These are phyloP conservation scores for Pseudevernia furfuracea DNA, from an alignment of 495 filamentous ascomycete genomes.

Conservation along the genomic window DNA sequence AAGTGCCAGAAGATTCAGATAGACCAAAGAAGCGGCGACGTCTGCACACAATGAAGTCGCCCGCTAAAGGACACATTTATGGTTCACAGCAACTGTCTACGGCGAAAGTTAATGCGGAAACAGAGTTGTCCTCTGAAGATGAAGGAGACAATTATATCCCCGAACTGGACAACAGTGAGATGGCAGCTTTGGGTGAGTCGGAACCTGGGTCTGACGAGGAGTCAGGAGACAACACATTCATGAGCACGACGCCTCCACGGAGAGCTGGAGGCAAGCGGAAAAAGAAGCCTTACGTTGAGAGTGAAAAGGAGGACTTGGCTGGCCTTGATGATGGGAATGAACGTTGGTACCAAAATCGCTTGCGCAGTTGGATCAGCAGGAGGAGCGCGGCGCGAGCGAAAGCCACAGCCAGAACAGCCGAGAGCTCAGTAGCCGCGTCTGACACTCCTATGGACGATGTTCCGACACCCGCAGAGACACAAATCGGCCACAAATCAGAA, in stretches of 20 bases:
- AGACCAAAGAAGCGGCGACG: conserved; percentile 38
- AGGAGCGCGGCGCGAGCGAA: conserved; percentile 58
- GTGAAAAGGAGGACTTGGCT: conserved; percentile 56
- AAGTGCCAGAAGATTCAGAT: conserved; percentile 22
- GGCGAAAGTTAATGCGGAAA: conserved; percentile 16
- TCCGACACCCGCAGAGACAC: background rate
- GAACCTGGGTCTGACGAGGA: conserved; percentile 21
- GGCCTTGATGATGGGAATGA: conserved; percentile 91
- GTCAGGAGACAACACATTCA: conserved; percentile 28
- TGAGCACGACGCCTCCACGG: conserved; percentile 27
- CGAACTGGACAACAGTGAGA: conserved; percentile 32
- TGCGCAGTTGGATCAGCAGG: conserved; percentile 64
- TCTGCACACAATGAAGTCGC: conserved; percentile 25
- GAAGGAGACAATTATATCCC: conserved; percentile 40
- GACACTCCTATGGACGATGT: background rate
- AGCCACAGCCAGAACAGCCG: conserved; percentile 22
- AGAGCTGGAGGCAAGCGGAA: conserved; percentile 31
- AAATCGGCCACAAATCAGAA: conserved; percentile 19
- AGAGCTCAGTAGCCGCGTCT: background rate
- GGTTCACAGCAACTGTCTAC: conserved; percentile 1
- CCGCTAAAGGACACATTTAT: background rate
- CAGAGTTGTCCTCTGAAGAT: conserved; percentile 35
- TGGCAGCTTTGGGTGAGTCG: conserved; percentile 13
- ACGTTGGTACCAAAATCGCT: conserved; percentile 65
- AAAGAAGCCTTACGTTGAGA: conserved; percentile 36